These are phyloP conservation scores for Cryptococcus sp. DNA, from an alignment of 1,284 basidiomycete genomes.

Conservation along the genomic window DNA sequence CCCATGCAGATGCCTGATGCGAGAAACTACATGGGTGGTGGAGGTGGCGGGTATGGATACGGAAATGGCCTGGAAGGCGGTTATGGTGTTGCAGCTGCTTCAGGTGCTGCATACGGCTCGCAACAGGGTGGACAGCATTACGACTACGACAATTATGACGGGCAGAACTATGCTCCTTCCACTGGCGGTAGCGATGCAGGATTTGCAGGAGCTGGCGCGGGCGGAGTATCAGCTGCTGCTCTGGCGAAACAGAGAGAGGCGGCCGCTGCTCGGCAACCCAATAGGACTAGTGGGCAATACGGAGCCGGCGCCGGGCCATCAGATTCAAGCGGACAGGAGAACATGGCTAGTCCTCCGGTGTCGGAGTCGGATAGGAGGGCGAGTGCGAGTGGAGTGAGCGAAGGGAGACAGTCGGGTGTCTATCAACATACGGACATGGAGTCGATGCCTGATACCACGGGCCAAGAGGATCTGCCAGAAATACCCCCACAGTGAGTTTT, in stretches of 20 bases:
- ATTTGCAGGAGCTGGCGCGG: neutral
- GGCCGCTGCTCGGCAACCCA: conserved; percentile 25
- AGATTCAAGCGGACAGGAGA: conserved; percentile 9
- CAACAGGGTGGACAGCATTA: conserved; percentile 22
- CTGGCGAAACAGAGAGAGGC: conserved; percentile 46
- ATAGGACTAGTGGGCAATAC: conserved; percentile 18
- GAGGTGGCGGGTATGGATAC: conserved; percentile 17
- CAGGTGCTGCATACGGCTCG: conserved; percentile 26
- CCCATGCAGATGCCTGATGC: conserved; percentile 49
- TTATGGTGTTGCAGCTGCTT: conserved; percentile 34
- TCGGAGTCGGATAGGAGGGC: conserved; percentile 19
- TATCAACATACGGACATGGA: conserved; percentile 46
- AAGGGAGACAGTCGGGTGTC: conserved; percentile 21
- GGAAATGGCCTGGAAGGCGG: conserved; percentile 33
- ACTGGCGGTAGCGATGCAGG: too few relatives aligned
- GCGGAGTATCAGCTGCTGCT: conserved; percentile 27
- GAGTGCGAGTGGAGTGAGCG: conserved; percentile 28
- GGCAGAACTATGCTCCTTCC: conserved; percentile 16
- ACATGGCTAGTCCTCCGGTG: conserved; percentile 7
- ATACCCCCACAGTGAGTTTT: conserved; percentile 47
- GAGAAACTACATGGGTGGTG: conserved; percentile 35
- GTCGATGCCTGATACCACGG: conserved; percentile 21
- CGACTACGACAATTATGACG: conserved; percentile 16
- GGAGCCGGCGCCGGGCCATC: conserved; percentile 11
- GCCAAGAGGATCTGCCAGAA: conserved; percentile 28